A percentile compares a stretch with the other conserved stretches of the same genome.
These are phyloP conservation scores for Dactylellina leptospora DNA, from an alignment of 2,329 filamentous ascomycete genomes.

Conservation along the genomic window DNA sequence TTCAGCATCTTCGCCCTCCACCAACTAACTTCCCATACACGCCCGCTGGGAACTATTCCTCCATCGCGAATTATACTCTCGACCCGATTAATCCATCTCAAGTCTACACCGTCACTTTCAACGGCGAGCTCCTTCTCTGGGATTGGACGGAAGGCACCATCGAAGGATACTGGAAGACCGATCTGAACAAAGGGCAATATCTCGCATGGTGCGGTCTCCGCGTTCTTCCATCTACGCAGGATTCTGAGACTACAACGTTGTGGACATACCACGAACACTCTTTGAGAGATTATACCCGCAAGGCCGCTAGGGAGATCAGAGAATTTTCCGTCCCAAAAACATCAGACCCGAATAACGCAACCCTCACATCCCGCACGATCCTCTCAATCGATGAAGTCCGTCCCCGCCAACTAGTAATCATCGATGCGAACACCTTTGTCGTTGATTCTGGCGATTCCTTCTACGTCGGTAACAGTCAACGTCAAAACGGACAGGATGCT, in stretches of 20 bases:
- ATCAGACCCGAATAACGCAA: neutral
- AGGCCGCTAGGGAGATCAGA: constrained; percentile 30
- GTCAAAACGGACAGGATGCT: neutral
- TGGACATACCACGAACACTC: constrained; percentile 50
- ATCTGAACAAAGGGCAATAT: constrained; percentile 64
- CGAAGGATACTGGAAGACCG: constrained; percentile 48
- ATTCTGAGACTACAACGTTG: constrained; percentile 34
- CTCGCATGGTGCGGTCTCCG: constrained; percentile 75
- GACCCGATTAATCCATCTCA: constrained; percentile 65
- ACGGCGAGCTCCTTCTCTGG: constrained; percentile 67
- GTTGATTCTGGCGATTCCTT: constrained; percentile 41
- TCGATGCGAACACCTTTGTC: constrained; percentile 38
- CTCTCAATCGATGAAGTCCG: constrained; percentile 37
- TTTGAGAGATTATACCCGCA: constrained; percentile 34
- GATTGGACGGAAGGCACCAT: constrained; percentile 66
- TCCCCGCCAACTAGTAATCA: constrained; percentile 36
- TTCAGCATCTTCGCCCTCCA: constrained; percentile 61
- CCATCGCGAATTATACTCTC: constrained; percentile 65
- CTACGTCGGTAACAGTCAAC: constrained; percentile 44
- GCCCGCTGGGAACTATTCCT: constrained; percentile 61
- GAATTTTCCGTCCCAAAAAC: constrained; percentile 23
- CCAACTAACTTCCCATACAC: constrained; percentile 26
- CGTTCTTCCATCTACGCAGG: constrained; percentile 59
- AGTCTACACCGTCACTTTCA: constrained; percentile 66
- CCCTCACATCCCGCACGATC: constrained; percentile 15